These are phyloP conservation scores for Knufia petricola DNA, from an alignment of 2,329 filamentous ascomycete species.

Conservation along the genomic window DNA sequence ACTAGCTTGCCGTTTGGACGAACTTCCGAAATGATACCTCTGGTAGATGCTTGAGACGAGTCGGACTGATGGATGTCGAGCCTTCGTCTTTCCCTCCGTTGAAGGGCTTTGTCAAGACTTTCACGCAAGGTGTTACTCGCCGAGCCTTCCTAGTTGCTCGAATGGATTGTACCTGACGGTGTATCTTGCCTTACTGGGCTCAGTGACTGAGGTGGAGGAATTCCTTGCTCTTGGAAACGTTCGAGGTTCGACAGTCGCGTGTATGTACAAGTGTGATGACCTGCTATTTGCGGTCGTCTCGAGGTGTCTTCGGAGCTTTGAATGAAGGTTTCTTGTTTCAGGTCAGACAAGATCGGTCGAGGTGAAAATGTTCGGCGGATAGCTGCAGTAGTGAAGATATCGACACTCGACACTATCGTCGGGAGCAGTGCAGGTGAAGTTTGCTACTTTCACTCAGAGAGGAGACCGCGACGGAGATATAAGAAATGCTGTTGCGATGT, in stretches of 20 bases:
- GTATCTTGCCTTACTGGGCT: neutral
- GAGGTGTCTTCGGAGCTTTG: neutral
- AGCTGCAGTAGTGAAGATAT: conserved; percentile 1
- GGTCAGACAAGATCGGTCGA: neutral
- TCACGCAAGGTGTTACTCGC: neutral
- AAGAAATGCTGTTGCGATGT: too few relatives aligned
- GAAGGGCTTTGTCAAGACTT: neutral
- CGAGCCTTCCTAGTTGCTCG: conserved; percentile 1
- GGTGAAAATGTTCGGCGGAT: conserved; percentile 1
- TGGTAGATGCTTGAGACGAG: neutral
- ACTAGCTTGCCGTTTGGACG: conserved; percentile 13
- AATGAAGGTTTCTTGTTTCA: neutral
- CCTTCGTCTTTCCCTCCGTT: neutral
- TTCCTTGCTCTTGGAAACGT: conserved; percentile 2
- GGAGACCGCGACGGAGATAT: too few relatives aligned
- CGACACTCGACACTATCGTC: neutral
- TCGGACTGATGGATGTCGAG: neutral
- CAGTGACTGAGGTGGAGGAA: neutral
- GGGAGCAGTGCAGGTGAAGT: neutral
- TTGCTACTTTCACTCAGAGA: conserved; percentile 7
- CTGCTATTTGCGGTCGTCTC: conserved; percentile 1
- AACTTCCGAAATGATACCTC: neutral
- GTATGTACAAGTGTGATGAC: neutral
- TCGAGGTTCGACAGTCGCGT: conserved; percentile 6
- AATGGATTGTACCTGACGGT: neutral